phyloP scores from a whole-genome alignment of 208 protist species.

The Crithidia fasciculata region DNA sequence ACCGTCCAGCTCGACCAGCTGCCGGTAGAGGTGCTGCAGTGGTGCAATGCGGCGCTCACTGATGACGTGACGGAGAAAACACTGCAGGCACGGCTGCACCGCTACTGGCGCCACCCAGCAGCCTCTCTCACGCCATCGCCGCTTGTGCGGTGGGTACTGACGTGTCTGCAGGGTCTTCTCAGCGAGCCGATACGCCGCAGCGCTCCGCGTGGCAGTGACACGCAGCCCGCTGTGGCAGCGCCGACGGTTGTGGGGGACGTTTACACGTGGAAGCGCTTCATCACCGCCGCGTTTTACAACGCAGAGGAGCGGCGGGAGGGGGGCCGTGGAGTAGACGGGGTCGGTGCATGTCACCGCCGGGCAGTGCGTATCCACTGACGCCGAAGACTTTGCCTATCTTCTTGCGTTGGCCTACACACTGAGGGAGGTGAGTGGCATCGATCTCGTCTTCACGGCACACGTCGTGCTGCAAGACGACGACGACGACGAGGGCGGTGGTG shows the following conservation, averaged over 20 bases:
- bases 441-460: slow-evolving; percentile 14
- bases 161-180: slow-evolving; percentile 17
- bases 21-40: slow-evolving; percentile 11
- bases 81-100: slow-evolving; percentile 17
- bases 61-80: slow-evolving; percentile 5
- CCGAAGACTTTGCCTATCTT: slow-evolving; percentile 21
- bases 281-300: slow-evolving; percentile 31
- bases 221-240: not conserved
- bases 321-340: not conserved
- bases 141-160: slow-evolving; percentile 31
- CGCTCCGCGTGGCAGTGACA: not conserved
- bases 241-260: not conserved
- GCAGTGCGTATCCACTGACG: slow-evolving; percentile 15
- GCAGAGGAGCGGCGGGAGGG: slow-evolving; percentile 14
- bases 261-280: slow-evolving; percentile 34
- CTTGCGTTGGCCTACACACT: slow-evolving; percentile 29
- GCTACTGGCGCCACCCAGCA: slow-evolving; percentile 21
- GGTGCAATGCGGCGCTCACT: slow-evolving; percentile 22
- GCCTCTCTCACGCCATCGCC: not conserved
- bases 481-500: slow-evolving; percentile 18
- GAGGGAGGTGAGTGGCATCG: slow-evolving; percentile 18
- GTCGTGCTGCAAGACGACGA: slow-evolving; percentile 28
- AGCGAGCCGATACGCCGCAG: not conserved
- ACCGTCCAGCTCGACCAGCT: slow-evolving; percentile 7
- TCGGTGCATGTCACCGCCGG: not conserved